Evolutionary conservation across 495 filamentous ascomycete genomes (phyloP), one percentile per base, ranked within the genome.

Genomic region (Penicillium macrosclerotiorum): DNA sequence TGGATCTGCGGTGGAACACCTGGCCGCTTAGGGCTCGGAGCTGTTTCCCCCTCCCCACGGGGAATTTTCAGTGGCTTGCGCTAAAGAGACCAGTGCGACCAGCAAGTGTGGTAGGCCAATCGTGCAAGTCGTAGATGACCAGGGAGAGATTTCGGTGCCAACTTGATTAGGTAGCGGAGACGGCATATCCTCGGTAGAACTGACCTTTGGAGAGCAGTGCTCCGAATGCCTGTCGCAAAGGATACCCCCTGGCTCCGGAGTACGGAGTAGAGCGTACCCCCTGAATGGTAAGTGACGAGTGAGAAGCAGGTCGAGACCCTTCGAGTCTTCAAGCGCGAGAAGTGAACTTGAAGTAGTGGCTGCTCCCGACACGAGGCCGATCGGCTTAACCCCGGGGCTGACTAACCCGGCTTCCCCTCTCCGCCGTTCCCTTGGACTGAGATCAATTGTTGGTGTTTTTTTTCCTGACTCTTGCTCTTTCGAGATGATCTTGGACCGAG

Each of bases 361-460:
- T n/a, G n/a, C n/a, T n/a, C n/a, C n/a, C n/a, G n/a, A n/a, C n/a
- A n/a, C n/a, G n/a, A n/a, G n/a, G 20, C 18, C 29, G 27, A 39
- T 49, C 50, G 50, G 45, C 51, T 54, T 49, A 47, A 48, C 35
- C 45, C 51, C 51, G 44, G 39, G 25, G 49, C 37, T 57, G 49
- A 53, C 49, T 49, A 53, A 53, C 31, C 26, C 23, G 22, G 20
- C 22, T 41, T 37, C 42, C 42, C 50, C 43, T 47, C 39, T 38
- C 17, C 27, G 29, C 30, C 42, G 50, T 41, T 47, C 51, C 57
- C 31, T 34, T 34, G 27, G 29, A 40, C 24, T 20, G 20, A 16
- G 29, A 17, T 38, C 31, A 30, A 39, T 37, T 34, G 19, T 17
- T 22, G 8, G 13, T 22, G 20, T 19, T 17, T 14, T 26, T 26